Evolutionary conservation across 1,139 yeast species (phyloP), one percentile per base, ranked within the genome.

Genomic region (Chernovozyma sophiae-reginae): DNA sequence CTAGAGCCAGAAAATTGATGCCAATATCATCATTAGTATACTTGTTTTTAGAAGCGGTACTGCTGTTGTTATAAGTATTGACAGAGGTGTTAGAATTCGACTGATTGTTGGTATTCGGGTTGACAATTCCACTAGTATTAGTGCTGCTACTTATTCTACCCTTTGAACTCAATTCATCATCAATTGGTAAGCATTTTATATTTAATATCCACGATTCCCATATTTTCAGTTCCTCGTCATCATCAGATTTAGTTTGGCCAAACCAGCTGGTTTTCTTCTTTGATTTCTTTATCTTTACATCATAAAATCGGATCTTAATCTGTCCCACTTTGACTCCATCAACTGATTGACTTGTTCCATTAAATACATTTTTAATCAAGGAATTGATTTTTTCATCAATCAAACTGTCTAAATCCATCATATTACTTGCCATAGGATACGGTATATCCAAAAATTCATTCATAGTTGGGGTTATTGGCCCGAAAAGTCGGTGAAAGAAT

Each of bases 401-500:
- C 26, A 63, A 46, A 2, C 62, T 45, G 40, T 72, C 78, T 32
- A 75, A 50, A n/a, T 67, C 74, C 0, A 73, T 67, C 38, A 64
- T 52, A 31, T 62, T 62, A 1, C 53, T 53, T 2, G 70, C 74
- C 51, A 63, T 55, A 4, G 78, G 75, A 45, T 73, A 74, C 5
- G 77, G 62, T 11, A 71, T 56, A 19, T 61, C 68, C 22, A 70
- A 53, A 43, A 74, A 74, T 35, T 67, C 69, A 33, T 55, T 58
- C 2, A 73, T 70, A 17, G 65, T 55, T 2, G 94, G 90, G 1
- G 62, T 58, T 18, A 83, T 66, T 2, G 82, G 74, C 0, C 92
- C 90, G 54, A 85, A 80, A 24, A 83, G 62, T 32, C 95, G 60
- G 41, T 80, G 79, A 54, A 85, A 85, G 55, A 85, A 75, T 20